Evolutionary conservation across 2,329 filamentous ascomycete genomes (phyloP).

Genomic region (Botrytis aclada): DNA sequence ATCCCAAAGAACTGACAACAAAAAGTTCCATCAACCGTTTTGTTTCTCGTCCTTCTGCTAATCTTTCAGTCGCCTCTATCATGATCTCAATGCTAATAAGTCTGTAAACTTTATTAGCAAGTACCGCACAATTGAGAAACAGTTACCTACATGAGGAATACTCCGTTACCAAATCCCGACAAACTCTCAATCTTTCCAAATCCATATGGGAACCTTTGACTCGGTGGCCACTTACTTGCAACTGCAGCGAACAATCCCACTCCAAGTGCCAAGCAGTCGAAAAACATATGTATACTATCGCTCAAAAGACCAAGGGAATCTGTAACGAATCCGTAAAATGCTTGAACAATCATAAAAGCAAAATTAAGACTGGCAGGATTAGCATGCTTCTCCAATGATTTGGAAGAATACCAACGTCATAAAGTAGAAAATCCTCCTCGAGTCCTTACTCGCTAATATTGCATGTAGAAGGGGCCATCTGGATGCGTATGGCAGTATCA

Average conservation of each 20-base stretch:
- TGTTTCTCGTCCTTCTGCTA: slow-evolving; percentile 80
- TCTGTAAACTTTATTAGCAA: slow-evolving; percentile 45
- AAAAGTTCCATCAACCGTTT: slow-evolving; percentile 83
- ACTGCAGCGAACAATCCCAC: slow-evolving; percentile 90
- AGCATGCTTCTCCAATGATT: slow-evolving; percentile 21
- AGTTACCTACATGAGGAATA: slow-evolving; percentile 77
- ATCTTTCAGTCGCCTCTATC: slow-evolving; percentile 85
- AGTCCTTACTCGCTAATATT: slow-evolving; percentile 87
- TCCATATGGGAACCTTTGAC: slow-evolving; percentile 84
- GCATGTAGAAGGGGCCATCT: slow-evolving; percentile 77
- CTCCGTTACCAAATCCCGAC: slow-evolving; percentile 93
- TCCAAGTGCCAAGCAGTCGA: slow-evolving; percentile 88
- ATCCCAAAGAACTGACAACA: slow-evolving; percentile 79
- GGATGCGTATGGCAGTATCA: slow-evolving; percentile 67
- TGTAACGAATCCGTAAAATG: slow-evolving; percentile 89
- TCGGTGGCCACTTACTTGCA: slow-evolving; percentile 95
- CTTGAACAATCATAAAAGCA: slow-evolving; percentile 89
- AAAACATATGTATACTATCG: slow-evolving; percentile 99
- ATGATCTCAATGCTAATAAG: slow-evolving; percentile 95
- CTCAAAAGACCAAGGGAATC: slow-evolving; percentile 93
- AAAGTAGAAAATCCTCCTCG: slow-evolving; percentile 93
- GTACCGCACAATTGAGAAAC: neutral
- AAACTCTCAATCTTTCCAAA: slow-evolving; percentile 96
- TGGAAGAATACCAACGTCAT: slow-evolving; percentile 64
- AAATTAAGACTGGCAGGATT: slow-evolving; percentile 71